phyloP scores from a whole-genome alignment of 371 early-diverging fungal genomes.

The Mortierella sp. region DNA sequence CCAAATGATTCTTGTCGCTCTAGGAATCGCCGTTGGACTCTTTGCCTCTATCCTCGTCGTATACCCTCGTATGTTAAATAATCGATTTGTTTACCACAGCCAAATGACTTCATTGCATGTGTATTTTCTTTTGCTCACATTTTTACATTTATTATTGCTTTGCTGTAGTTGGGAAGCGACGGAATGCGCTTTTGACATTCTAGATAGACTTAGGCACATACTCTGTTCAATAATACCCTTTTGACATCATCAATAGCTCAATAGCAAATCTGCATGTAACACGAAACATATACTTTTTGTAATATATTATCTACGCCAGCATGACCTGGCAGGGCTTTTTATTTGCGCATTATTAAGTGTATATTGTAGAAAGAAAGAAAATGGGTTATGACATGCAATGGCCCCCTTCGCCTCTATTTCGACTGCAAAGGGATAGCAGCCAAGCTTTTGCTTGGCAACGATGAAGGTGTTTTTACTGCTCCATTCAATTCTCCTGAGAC shows the following conservation, averaged over 20 bases:
- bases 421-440: slow-evolving; percentile 6
- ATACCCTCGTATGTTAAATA: slow-evolving; percentile 61
- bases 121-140: background rate
- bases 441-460: background rate
- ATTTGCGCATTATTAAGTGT: background rate
- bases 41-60: slow-evolving; percentile 69
- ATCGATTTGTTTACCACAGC: background rate
- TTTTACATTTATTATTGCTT: background rate
- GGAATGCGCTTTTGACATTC: slow-evolving; percentile 41
- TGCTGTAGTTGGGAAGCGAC: slow-evolving; percentile 27
- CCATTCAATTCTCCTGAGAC: slow-evolving; percentile 35
- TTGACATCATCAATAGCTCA: no score
- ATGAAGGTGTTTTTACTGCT: slow-evolving; percentile 8
- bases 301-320: background rate
- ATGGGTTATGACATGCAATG: background rate
- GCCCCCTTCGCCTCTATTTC: background rate
- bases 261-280: background rate
- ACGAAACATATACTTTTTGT: background rate
- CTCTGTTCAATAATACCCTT: background rate
- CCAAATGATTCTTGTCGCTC: slow-evolving; percentile 63
- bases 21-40: slow-evolving; percentile 70
- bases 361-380: background rate
- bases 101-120: no score
- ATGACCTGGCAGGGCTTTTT: background rate
- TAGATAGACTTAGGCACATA: background rate